phyloP scores from a whole-genome alignment of 2,329 filamentous ascomycete species.

The Aureobasidium uvarum region DNA sequence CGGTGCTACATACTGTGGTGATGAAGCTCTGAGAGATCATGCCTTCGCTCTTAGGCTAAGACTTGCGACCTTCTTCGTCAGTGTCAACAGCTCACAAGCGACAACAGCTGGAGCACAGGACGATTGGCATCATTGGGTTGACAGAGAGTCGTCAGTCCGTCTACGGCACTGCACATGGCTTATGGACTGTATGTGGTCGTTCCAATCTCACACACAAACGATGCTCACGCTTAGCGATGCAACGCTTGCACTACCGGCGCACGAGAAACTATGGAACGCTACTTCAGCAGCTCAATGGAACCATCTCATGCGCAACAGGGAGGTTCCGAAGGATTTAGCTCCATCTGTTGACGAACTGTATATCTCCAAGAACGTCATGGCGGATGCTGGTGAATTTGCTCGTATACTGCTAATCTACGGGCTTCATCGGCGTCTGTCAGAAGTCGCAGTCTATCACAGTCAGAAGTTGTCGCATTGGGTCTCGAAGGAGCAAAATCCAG shows the following conservation, averaged over 20 bases:
- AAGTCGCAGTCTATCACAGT: slow-evolving; percentile 48
- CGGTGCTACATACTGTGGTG: not conserved
- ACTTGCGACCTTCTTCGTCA: not conserved
- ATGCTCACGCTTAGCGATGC: slow-evolving; percentile 29
- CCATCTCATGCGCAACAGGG: not conserved
- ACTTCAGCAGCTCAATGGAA: not conserved
- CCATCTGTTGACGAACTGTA: slow-evolving; percentile 40
- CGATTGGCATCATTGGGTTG: slow-evolving; percentile 25
- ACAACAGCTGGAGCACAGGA: not conserved
- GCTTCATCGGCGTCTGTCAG: slow-evolving; percentile 51
- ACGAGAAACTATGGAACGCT: not conserved
- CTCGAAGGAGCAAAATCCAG: slow-evolving; percentile 25
- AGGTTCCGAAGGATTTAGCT: not conserved
- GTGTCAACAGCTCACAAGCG: not conserved
- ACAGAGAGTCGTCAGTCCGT: slow-evolving; percentile 28
- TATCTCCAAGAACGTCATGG: slow-evolving; percentile 49
- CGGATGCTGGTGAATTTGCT: slow-evolving; percentile 50
- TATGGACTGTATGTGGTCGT: slow-evolving; percentile 31
- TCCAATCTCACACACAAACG: slow-evolving; percentile 29
- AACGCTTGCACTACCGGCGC: slow-evolving; percentile 29
- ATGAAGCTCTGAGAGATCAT: not conserved
- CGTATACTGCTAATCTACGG: slow-evolving; percentile 52
- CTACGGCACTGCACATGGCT: slow-evolving; percentile 32
- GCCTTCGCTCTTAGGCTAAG: not conserved
- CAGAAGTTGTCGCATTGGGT: slow-evolving; percentile 46